Conservation (phyloP, 2,329 filamentous ascomycete genomes). For the Fulvia fulva region DNA sequence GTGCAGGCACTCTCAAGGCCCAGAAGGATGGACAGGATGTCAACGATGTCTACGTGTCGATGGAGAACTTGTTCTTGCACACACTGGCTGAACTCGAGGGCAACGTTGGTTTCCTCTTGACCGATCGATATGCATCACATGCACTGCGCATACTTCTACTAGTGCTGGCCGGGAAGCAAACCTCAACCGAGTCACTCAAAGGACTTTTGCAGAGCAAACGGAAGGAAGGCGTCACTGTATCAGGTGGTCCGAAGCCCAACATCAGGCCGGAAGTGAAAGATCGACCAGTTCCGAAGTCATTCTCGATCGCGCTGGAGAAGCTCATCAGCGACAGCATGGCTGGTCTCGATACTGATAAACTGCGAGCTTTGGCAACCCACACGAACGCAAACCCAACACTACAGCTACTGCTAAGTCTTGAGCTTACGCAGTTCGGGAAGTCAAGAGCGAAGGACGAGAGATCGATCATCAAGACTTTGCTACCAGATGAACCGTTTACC, state of each 20-base stretch:
- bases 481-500: slow-evolving; percentile 73
- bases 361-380: slow-evolving; percentile 81
- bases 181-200: slow-evolving; percentile 65
- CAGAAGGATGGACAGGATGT: slow-evolving; percentile 42
- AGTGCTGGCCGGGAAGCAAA: slow-evolving; percentile 75
- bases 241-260: slow-evolving; percentile 47
- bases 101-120: slow-evolving; percentile 76
- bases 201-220: slow-evolving; percentile 84
- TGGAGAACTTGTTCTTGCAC: slow-evolving; percentile 81
- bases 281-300: slow-evolving; percentile 69
- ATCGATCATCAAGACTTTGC: slow-evolving; percentile 69
- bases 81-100: slow-evolving; percentile 85
- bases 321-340: slow-evolving; percentile 74
- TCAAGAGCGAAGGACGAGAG: slow-evolving; percentile 60
- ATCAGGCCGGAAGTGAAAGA: slow-evolving; percentile 41
- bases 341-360: slow-evolving; percentile 70
- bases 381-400: slow-evolving; percentile 87
- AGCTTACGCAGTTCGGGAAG: slow-evolving; percentile 70
- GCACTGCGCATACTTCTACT: slow-evolving; percentile 80
- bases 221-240: slow-evolving; percentile 75
- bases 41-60: slow-evolving; percentile 55
- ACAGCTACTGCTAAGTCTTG: slow-evolving; percentile 84
- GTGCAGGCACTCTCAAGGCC: slow-evolving; percentile 38
- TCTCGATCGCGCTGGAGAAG: slow-evolving; percentile 71
- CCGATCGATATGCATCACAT: slow-evolving; percentile 86